phyloP scores from a whole-genome alignment of 2,329 filamentous ascomycete genomes.

The Monosporascus sp. region DNA sequence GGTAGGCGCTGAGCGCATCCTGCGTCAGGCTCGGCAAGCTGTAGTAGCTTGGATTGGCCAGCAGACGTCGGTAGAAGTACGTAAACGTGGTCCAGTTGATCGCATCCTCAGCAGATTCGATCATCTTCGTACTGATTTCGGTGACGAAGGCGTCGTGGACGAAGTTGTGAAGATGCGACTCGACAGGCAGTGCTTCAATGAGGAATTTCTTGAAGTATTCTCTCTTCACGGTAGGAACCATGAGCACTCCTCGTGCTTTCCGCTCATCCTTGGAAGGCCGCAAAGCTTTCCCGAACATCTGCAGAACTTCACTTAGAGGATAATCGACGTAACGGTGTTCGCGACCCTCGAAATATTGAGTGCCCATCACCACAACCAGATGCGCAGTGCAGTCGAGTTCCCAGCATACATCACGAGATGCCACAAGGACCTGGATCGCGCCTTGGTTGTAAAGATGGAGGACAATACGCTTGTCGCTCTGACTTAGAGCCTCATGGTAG shows the following conservation, averaged over 20 bases:
- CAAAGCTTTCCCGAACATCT: constrained; percentile 96
- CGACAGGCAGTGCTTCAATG: constrained; percentile 90
- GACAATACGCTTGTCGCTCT: constrained; percentile 88
- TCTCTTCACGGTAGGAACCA: constrained; percentile 90
- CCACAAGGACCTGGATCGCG: constrained; percentile 77
- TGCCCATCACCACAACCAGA: constrained; percentile 93
- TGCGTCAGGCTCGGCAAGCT: constrained; percentile 82
- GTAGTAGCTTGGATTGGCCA: constrained; percentile 97
- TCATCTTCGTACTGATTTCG: constrained; percentile 93
- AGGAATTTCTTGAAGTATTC: constrained; percentile 99
- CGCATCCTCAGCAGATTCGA: constrained; percentile 91
- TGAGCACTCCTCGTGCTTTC: constrained; percentile 78
- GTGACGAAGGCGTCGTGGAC: constrained; percentile 95
- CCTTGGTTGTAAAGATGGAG: constrained; percentile 86
- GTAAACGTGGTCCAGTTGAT: constrained; percentile 99
- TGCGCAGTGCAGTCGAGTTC: constrained; percentile 85
- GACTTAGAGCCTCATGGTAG: constrained; percentile 88
- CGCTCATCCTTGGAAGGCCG: constrained; percentile 72
- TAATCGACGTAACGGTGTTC: constrained; percentile 98
- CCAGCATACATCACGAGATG: constrained; percentile 87
- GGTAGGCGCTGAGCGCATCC: constrained; percentile 86
- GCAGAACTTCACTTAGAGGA: constrained; percentile 84
- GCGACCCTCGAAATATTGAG: constrained; percentile 92
- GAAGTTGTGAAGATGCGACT: constrained; percentile 87
- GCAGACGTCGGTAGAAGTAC: constrained; percentile 91